Conservation (phyloP, 768 basidiomycete species). For the Boletus insuetus region DNA sequence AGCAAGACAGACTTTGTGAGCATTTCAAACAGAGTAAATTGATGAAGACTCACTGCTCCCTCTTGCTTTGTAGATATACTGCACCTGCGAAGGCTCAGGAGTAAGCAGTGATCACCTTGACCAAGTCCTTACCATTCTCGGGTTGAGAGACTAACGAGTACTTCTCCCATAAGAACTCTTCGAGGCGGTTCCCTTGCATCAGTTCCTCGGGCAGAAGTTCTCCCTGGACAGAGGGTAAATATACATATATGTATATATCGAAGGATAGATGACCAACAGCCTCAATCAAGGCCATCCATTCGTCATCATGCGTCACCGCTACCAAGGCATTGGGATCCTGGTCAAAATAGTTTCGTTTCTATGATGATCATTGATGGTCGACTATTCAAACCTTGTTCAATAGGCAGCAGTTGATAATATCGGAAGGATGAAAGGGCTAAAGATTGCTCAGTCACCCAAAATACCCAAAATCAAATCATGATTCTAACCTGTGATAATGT, state of each 20-base stretch:
- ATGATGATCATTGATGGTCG: no score
- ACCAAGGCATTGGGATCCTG: neutral
- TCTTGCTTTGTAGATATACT: neutral
- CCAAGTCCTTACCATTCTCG: neutral
- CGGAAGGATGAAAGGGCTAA: constrained; percentile 10
- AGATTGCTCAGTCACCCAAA: neutral
- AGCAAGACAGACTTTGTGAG: neutral
- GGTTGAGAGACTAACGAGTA: neutral
- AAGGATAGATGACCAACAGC: neutral
- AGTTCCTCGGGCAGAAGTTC: neutral
- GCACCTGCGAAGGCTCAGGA: neutral
- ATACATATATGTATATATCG: no score
- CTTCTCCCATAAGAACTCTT: neutral
- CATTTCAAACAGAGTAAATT: neutral
- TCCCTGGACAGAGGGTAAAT: neutral
- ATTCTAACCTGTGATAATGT: constrained; percentile 2
- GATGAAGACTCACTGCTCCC: neutral
- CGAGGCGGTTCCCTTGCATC: neutral
- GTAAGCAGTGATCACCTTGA: neutral
- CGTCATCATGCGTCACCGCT: constrained; percentile 6
- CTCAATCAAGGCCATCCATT: constrained; percentile 5
- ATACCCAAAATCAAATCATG: neutral
- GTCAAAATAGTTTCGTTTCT: no score
- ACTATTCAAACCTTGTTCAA: neutral
- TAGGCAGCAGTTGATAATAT: constrained; percentile 2